Evolutionary conservation across 805 yeast genomes (phyloP), one percentile per base, ranked within the genome.

Genomic region (Komagataella mondaviorum): DNA sequence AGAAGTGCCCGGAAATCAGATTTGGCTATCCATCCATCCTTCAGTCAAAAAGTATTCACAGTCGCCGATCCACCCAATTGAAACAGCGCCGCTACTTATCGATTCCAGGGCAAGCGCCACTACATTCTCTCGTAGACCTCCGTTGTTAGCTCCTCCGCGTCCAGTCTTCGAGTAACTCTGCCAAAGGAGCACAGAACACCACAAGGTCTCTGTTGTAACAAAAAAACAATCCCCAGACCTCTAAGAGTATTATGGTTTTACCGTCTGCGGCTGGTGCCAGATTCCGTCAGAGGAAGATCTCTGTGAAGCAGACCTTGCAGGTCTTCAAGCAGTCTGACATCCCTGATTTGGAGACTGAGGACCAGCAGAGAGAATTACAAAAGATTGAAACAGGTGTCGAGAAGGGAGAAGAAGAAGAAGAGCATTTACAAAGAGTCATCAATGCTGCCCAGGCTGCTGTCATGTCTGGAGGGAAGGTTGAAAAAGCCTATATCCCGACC

Each of bases 351-450:
- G 96, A 89, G 55, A 77, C 81, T 23, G 86, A 80, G 51, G 85
- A 80, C 53, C 85, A 82, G 59, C 95, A 85, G 64, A 79, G 98
- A 46, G 96, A 91, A 56, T 68, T 87, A 30, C 88, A 88, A 60
- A 88, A 88, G 55, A 78, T 93, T 47, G 99, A 93, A 60, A 91
- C 98, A 6, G 99, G 99, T 68, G 99, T 93, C 46, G 99, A 93
- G 62, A 93, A 93, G 64, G 88, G 86, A 58, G 99, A 93, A 67
- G 99, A 93, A 67, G 96, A 88, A 59, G 99, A 93, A 66, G 93
- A 87, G 46, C 99, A 93, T 77, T 73, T 93, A 55, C 96, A 91
- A 64, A 88, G 85, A 55, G 96, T 90, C 49, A 83, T 93, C 56
- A 81, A 82, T 66, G 91, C 91, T 12, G 80, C 88, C 1, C 83